Base-by-base conservation (phyloP, 1,284 basidiomycete genomes). In the Ustilago vetiveriae region DNA sequence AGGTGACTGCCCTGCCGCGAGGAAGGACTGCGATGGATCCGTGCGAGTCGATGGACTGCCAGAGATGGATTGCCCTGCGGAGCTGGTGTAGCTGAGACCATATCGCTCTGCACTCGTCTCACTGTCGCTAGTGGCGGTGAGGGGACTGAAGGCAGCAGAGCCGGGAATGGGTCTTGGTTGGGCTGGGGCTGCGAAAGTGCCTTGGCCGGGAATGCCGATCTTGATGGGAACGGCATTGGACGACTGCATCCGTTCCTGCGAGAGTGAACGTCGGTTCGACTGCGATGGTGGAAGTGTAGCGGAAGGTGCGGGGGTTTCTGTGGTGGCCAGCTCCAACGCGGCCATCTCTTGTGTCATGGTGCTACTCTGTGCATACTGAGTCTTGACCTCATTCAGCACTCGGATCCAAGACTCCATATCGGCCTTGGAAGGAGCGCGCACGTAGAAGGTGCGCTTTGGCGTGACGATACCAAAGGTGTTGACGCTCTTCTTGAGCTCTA, bases 391-490 rank as follows among this genome's bases (percentile, higher is more conserved):
- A 78, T 92, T 92, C 80, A 98, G 89, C 4, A 88, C 89, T 17
- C 84, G 83, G 35, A 96, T 90, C 96, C 96, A 98, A 53, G 86
- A 87, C 40, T 90, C 86, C 44, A 92, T 89, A 52, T 95, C 92
- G 21, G 84, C 83, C 6, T 86, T 83, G 4, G 87, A 87, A 29
- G 88, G 86, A 0, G 94, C 92, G 76, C 92, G 90, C 30, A 95
- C 87, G 82, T 98, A 96, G 82, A 90, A 97, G n/a, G 94, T 98
- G 22, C 95, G 87, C 17, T 88, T 87, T 11, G 92, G 89, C 0
- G 92, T 94, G 52, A 98, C 92, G 58, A 99, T 89, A 14, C 93
- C 94, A 74, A 98, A 94, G 0, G 91, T 89, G 83, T 94, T 88
- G 21, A 88, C 85, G 82, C 97, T 92, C 76, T 90, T 90, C 85